These are phyloP conservation scores for Gastrodia elata DNA, from an alignment of 106 monocot genomes.

Conservation along the genomic window DNA sequence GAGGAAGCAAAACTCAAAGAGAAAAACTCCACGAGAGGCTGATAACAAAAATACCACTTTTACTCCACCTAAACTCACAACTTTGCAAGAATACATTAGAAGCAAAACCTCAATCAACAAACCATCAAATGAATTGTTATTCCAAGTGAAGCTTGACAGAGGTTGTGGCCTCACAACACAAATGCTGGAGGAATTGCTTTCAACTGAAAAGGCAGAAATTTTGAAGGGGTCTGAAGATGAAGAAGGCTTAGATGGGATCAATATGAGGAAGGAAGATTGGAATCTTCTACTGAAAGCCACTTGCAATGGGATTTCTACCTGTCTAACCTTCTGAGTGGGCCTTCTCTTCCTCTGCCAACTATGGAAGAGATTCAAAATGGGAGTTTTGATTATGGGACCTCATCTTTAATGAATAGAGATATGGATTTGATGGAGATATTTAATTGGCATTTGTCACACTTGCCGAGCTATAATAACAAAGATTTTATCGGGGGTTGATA, in stretches of 20 bases:
- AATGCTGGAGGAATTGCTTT: slow-evolving; percentile 1
- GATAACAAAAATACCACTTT: background rate
- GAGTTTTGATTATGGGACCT: background rate
- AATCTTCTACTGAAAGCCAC: background rate
- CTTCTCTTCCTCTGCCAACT: slow-evolving; percentile 7
- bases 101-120: slow-evolving; percentile 11
- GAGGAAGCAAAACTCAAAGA: slow-evolving; percentile 49
- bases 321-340: slow-evolving; percentile 3
- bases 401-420: background rate
- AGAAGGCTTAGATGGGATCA: background rate
- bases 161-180: background rate
- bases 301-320: slow-evolving; percentile 4
- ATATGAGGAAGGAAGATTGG: background rate
- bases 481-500: background rate
- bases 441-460: background rate
- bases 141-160: background rate
- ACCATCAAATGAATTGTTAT: background rate
- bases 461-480: background rate
- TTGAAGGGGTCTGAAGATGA: background rate
- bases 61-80: slow-evolving; percentile 12
- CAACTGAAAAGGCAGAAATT: background rate
- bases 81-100: slow-evolving; percentile 58
- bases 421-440: slow-evolving; percentile 22
- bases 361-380: slow-evolving; percentile 4
- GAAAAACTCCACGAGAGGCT: slow-evolving; percentile 26